Evolutionary conservation across 192 early-diverging fungal species (phyloP).

Genomic region (Chytriomyces sp.): DNA sequence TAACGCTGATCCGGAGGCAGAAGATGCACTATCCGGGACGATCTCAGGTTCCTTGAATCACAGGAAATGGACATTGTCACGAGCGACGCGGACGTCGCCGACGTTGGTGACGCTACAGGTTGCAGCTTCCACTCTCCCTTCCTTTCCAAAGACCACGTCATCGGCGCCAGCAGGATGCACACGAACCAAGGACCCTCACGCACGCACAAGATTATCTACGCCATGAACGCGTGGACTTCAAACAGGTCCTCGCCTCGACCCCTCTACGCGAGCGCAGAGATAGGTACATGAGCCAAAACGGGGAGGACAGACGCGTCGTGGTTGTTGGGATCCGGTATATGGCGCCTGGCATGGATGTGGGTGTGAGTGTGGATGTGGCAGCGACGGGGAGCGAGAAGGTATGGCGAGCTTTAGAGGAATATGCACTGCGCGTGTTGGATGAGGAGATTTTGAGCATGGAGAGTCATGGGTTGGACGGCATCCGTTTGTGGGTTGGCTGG

Average conservation of each 20-base stretch:
- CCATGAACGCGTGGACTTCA: slow-evolving; percentile 53
- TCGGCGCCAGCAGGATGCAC: slow-evolving; percentile 1
- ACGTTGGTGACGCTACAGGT: slow-evolving; percentile 20
- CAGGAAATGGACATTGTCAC: not conserved
- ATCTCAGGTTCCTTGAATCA: slow-evolving; percentile 21
- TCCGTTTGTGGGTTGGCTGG: slow-evolving; percentile 45
- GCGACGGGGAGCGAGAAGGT: slow-evolving; percentile 24
- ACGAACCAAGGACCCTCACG: slow-evolving; percentile 27
- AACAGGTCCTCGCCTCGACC: slow-evolving; percentile 50
- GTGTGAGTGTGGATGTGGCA: slow-evolving; percentile 32
- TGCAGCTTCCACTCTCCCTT: not conserved
- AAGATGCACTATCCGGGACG: not conserved
- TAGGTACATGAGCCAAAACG: slow-evolving; percentile 42
- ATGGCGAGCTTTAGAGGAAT: slow-evolving; percentile 20
- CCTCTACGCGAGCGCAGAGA: not conserved
- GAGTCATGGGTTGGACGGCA: slow-evolving; percentile 46
- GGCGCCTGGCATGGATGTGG: slow-evolving; percentile 38
- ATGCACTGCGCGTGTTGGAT: slow-evolving; percentile 8
- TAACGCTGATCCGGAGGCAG: slow-evolving; percentile 5
- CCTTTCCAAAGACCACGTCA: not conserved
- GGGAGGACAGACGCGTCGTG: slow-evolving; percentile 43
- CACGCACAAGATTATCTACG: slow-evolving; percentile 41
- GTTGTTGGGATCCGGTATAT: slow-evolving; percentile 46
- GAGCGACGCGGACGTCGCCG: slow-evolving; percentile 19
- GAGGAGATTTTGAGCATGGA: not conserved